Base-by-base conservation (phyloP, 176 grass and related monocot species). In the Phoenix dactylifera region DNA sequence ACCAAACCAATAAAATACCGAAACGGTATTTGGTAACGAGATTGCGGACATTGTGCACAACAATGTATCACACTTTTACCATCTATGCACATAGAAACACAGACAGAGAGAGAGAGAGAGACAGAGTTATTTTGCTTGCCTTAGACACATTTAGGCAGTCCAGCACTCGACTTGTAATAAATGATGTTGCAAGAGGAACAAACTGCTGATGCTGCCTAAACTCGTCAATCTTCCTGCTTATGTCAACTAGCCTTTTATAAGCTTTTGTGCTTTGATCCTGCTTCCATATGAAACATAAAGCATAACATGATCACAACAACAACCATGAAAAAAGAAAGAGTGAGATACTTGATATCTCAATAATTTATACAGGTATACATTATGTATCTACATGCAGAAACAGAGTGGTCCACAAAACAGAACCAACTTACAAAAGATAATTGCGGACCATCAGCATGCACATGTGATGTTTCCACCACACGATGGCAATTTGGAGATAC, bases 401-500 rank as follows among this genome's bases (percentile, higher is more conserved):
- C 28, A 17, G 28, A 59, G 63, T 56, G 63, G 5, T 32, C 48
- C 69, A 60, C 60, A 16, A 63, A 32, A 63, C 3, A 35, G 19
- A 63, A 63, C 9, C 15, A 55, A 63, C 87, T 91, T 77, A 97
- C 92, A 90, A 91, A 91, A 78, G 68, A 26, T 65, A 97, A 72
- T 7, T 75, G 78, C 16, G 89, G 84, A 15, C 81, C 87, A 69
- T 97, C 92, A 72, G 87, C 68, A 83, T 77, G 64, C 32, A 67
- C 68, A 72, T 76, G 69, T 63, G 66, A 74, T 16, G 82, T 82
- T 72, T 97, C 92, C 15, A 60, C 64, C 39, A 91, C 78, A 52
- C 87, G 83, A 69, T 97, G 92, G 59, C 71, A 74, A 63, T 91
- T 97, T 75, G 78, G 76, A 68, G 92, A 88, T 59, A 97, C 78